Conservation (phyloP, 202 grass and related monocot species). For the Sporobolus alterniflorus region DNA sequence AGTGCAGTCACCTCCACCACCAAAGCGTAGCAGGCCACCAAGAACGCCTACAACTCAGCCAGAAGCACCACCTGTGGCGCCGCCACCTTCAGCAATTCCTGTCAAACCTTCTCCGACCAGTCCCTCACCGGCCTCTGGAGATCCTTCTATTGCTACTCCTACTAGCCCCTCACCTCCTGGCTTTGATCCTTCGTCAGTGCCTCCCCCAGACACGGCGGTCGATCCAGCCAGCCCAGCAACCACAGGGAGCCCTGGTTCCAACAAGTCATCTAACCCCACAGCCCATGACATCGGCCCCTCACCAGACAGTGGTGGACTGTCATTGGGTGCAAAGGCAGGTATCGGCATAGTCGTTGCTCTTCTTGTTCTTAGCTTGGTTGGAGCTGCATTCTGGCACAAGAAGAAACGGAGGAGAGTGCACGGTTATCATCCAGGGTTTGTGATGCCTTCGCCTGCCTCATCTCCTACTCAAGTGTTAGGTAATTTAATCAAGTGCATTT, state of each 20-base stretch:
- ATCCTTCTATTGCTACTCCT: slow-evolving; percentile 41
- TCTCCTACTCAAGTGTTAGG: slow-evolving; percentile 62
- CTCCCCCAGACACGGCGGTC: background rate
- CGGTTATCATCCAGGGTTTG: slow-evolving; percentile 74
- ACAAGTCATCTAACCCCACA: slow-evolving; percentile 21
- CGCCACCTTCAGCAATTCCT: slow-evolving; percentile 36
- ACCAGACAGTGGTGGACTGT: slow-evolving; percentile 22
- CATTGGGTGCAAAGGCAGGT: slow-evolving; percentile 41
- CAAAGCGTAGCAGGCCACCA: slow-evolving; percentile 15
- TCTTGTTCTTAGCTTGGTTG: slow-evolving; percentile 67
- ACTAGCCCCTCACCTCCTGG: slow-evolving; percentile 25
- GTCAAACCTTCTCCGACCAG: slow-evolving; percentile 39
- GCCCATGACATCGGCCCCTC: background rate
- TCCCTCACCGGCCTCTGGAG: slow-evolving; percentile 15
- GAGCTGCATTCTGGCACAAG: slow-evolving; percentile 65
- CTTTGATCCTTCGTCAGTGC: slow-evolving; percentile 14
- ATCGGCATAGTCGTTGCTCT: slow-evolving; percentile 48
- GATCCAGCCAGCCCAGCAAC: slow-evolving; percentile 25
- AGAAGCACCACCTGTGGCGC: slow-evolving; percentile 24
- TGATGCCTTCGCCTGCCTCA: slow-evolving; percentile 68
- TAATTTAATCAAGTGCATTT: slow-evolving; percentile 40
- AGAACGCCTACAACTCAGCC: slow-evolving; percentile 32
- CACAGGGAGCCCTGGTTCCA: slow-evolving; percentile 1
- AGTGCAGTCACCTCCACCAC: slow-evolving; percentile 41
- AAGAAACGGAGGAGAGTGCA: slow-evolving; percentile 69